These are phyloP conservation scores for Curvularia verruculosa DNA, from an alignment of 2,329 filamentous ascomycete species.

Conservation along the genomic window DNA sequence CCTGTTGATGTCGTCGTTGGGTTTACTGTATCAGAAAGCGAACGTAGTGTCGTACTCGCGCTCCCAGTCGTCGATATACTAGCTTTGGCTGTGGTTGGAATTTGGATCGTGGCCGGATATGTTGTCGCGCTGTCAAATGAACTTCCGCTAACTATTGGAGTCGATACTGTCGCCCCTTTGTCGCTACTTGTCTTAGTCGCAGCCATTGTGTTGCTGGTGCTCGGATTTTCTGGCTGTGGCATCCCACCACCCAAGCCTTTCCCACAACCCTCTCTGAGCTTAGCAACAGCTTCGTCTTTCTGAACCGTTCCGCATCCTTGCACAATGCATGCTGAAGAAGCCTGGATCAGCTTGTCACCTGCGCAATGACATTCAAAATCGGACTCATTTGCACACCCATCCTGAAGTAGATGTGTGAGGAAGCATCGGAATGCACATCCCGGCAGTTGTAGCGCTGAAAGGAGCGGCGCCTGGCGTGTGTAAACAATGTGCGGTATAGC, in stretches of 20 bases:
- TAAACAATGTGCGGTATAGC: slow-evolving; percentile 11
- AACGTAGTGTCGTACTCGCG: background rate
- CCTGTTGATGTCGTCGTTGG: slow-evolving; percentile 14
- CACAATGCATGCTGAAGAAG: slow-evolving; percentile 18
- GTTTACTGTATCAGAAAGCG: background rate
- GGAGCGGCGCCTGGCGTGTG: slow-evolving; percentile 5
- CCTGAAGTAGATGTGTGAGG: slow-evolving; percentile 20
- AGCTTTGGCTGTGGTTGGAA: background rate
- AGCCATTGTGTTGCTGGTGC: background rate
- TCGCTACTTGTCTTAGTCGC: background rate
- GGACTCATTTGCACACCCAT: slow-evolving; percentile 25
- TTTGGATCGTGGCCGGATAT: background rate
- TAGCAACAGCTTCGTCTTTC: slow-evolving; percentile 12
- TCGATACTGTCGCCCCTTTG: background rate
- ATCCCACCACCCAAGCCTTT: background rate
- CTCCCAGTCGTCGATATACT: background rate
- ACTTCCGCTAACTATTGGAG: background rate
- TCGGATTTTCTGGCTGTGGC: background rate
- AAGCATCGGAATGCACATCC: slow-evolving; percentile 29
- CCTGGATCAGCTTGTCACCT: slow-evolving; percentile 13
- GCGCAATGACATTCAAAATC: slow-evolving; percentile 32
- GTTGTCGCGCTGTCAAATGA: background rate
- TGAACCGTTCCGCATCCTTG: slow-evolving; percentile 16
- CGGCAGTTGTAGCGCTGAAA: slow-evolving; percentile 20
- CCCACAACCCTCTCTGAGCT: slow-evolving; percentile 3